Conservation (phyloP, 2,329 filamentous ascomycete genomes). For the Exophiala mesophila region DNA sequence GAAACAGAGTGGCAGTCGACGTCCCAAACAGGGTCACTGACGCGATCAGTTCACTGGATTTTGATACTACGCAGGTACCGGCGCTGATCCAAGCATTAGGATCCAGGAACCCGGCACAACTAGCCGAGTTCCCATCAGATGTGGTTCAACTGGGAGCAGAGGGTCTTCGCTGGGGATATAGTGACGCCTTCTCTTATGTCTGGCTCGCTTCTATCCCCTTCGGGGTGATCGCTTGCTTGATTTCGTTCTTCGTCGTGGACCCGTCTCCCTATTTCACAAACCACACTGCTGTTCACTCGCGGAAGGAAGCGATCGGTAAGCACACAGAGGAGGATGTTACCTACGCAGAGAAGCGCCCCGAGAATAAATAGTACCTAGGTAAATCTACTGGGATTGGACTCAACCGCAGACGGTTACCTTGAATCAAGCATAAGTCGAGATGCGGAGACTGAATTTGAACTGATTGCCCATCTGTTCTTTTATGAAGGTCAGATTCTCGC, state of each 20-base stretch:
- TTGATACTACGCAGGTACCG: conserved; percentile 32
- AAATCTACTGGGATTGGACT: too few species aligned
- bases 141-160: conserved; percentile 32
- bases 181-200: conserved; percentile 40
- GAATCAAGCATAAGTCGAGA: too few species aligned
- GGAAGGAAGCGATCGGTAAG: too few species aligned
- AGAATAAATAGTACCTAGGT: too few species aligned
- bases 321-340: too few species aligned
- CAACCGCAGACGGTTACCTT: too few species aligned
- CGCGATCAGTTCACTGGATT: conserved; percentile 35
- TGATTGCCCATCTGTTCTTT: too few species aligned
- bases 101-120: conserved; percentile 27
- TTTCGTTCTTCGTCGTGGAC: background rate
- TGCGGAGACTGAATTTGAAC: too few species aligned
- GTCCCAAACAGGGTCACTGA: conserved; percentile 8
- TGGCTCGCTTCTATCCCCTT: conserved; percentile 28
- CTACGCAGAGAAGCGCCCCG: too few species aligned
- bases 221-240: conserved; percentile 8
- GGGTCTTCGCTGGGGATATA: conserved; percentile 39
- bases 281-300: conserved; percentile 4
- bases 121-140: conserved; percentile 28
- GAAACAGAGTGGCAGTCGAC: conserved; percentile 3
- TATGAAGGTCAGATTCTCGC: too few species aligned
- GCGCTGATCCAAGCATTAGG: conserved; percentile 33
- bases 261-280: conserved; percentile 8